Evolutionary conservation across 2,329 filamentous ascomycete genomes (phyloP).

Genomic region (Beauveria bassiana): DNA sequence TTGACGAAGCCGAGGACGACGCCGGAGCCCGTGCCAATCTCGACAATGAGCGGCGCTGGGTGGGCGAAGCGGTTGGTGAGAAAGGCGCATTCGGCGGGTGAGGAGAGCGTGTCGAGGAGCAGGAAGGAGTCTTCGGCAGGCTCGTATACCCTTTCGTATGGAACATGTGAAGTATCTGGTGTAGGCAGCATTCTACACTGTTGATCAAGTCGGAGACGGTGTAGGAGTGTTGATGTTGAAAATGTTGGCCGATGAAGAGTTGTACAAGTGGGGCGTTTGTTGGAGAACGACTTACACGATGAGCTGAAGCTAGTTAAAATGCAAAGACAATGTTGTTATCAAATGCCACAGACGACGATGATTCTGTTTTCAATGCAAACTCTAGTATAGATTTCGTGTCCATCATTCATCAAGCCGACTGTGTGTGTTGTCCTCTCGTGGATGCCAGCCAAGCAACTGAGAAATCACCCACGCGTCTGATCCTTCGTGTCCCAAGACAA

Average conservation of each 20-base stretch:
- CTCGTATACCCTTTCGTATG: slow-evolving; percentile 84
- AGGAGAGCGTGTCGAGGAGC: slow-evolving; percentile 83
- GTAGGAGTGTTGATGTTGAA: slow-evolving; percentile 9
- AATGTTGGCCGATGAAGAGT: background rate
- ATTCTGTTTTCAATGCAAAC: too few species aligned
- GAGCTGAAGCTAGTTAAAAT: background rate
- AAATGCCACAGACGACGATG: too few species aligned
- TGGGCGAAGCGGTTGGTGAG: slow-evolving; percentile 54
- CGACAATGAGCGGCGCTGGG: slow-evolving; percentile 60
- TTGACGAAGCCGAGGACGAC: slow-evolving; percentile 86
- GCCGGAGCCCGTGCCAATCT: slow-evolving; percentile 86
- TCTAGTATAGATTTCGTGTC: background rate
- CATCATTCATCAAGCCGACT: background rate
- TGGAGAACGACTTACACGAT: slow-evolving; percentile 1
- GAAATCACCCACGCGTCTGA: background rate
- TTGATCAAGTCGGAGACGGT: background rate
- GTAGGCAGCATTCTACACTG: slow-evolving; percentile 69
- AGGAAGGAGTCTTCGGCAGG: slow-evolving; percentile 95
- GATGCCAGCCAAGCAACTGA: background rate
- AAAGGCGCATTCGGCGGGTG: slow-evolving; percentile 58
- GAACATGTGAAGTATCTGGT: slow-evolving; percentile 85
- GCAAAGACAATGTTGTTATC: background rate
- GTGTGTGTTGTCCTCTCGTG: background rate
- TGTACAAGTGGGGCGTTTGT: slow-evolving; percentile 1
- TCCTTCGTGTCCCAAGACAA: too few species aligned